Conservation (phyloP, 108 stramenopile species). For the Chaetoceros tenuissimus region DNA sequence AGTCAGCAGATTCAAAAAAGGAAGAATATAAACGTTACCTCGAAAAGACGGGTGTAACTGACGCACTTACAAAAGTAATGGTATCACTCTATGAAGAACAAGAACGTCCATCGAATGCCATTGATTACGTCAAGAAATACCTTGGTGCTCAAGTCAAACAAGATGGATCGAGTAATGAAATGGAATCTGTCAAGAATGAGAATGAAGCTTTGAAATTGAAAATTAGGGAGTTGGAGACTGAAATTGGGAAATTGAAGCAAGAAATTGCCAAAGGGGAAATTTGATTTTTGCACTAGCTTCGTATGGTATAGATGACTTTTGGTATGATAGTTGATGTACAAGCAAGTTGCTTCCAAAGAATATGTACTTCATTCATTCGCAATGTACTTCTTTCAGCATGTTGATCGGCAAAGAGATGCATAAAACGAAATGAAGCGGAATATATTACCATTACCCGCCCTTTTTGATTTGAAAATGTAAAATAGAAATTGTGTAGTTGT, state of each 20-base stretch:
- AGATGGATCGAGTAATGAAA: constrained; percentile 31
- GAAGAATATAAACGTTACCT: constrained; percentile 95
- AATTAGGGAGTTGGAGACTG: constrained; percentile 36
- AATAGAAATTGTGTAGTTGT: too few species aligned
- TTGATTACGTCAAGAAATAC: constrained; percentile 81
- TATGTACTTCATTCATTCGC: too few species aligned
- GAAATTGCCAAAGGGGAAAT: not conserved
- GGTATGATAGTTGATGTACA: too few species aligned
- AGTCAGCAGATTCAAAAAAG: constrained; percentile 67
- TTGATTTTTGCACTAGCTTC: constrained; percentile 12
- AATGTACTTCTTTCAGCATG: too few species aligned
- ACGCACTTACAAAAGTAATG: constrained; percentile 88
- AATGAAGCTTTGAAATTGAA: constrained; percentile 64
- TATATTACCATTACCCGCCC: too few species aligned
- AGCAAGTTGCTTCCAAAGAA: too few species aligned
- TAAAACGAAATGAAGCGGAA: too few species aligned
- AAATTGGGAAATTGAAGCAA: constrained; percentile 27
- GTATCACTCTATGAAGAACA: constrained; percentile 94
- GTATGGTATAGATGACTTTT: too few species aligned
- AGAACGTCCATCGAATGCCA: constrained; percentile 82
- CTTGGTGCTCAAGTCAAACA: constrained; percentile 49
- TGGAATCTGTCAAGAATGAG: constrained; percentile 73
- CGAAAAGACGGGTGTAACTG: constrained; percentile 91
- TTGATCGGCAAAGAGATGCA: too few species aligned
- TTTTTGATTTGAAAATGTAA: too few species aligned